A percentile compares a stretch with the other conserved stretches of the same genome.
Evolutionary conservation across 306 rosid genomes (phyloP).

Genomic region (Trifolium pratense): DNA sequence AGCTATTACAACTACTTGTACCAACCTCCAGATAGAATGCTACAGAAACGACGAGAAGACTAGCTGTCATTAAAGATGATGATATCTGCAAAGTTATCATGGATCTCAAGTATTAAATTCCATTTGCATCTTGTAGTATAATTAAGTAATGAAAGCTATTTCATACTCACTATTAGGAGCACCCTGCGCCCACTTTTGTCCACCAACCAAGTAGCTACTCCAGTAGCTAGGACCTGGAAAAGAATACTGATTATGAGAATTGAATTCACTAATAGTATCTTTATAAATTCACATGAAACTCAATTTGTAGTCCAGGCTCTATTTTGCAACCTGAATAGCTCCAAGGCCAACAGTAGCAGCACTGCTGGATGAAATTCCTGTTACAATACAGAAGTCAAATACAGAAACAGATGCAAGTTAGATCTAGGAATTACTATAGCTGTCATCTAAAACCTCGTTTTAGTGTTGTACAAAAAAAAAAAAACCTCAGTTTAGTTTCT

Average conservation of each 20-base stretch:
- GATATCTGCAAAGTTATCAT: conserved; percentile 61
- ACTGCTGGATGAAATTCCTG: conserved; percentile 72
- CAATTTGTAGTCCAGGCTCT: conserved; percentile 4
- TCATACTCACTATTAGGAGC: conserved; percentile 67
- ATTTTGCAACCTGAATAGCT: conserved; percentile 62
- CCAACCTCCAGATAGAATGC: conserved; percentile 76
- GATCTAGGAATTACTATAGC: conserved; percentile 13
- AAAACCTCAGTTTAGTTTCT: conserved; percentile 31
- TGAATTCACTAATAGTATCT: conserved; percentile 12
- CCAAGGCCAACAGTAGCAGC: conserved; percentile 80
- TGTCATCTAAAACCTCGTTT: conserved; percentile 16
- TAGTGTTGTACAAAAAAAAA: not conserved
- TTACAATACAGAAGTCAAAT: conserved; percentile 42
- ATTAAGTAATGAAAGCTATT: conserved; percentile 2
- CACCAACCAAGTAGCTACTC: conserved; percentile 74
- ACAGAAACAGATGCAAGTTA: conserved; percentile 29
- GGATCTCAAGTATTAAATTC: conserved; percentile 27
- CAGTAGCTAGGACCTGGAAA: conserved; percentile 72
- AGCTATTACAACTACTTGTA: conserved; percentile 24
- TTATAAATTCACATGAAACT: conserved; percentile 22
- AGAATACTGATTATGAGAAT: conserved; percentile 27
- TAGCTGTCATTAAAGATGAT: conserved; percentile 68
- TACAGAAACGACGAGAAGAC: conserved; percentile 67
- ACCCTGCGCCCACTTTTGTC: conserved; percentile 83
- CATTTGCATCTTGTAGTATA: conserved; percentile 13